Evolutionary conservation across 2,329 filamentous ascomycete species (phyloP).

Genomic region (Achaetomium macrosporum): DNA sequence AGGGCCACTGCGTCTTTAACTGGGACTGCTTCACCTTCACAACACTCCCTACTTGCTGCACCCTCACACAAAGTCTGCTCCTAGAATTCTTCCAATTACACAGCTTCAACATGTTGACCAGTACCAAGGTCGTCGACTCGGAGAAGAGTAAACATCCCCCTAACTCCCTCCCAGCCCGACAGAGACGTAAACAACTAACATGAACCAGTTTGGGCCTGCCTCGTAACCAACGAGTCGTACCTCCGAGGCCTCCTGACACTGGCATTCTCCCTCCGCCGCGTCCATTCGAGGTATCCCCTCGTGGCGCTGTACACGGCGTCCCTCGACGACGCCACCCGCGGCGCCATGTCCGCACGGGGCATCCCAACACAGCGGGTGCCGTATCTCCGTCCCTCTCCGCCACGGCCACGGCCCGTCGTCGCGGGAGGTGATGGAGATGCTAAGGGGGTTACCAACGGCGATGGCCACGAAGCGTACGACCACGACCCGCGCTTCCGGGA

Average conservation of each 20-base stretch:
- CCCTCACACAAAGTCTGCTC: too few species aligned
- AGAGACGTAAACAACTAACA: too few species aligned
- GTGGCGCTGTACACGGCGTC: conserved; percentile 77
- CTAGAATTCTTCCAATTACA: too few species aligned
- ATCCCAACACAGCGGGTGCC: conserved; percentile 66
- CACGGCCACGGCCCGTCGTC: too few species aligned
- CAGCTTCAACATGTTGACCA: too few species aligned
- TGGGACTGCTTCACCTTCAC: too few species aligned
- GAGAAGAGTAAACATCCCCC: too few species aligned
- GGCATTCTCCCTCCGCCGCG: conserved; percentile 64
- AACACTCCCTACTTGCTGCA: too few species aligned
- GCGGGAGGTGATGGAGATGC: too few species aligned
- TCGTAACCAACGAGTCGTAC: conserved; percentile 81
- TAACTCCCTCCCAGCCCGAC: too few species aligned
- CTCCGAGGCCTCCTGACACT: conserved; percentile 78
- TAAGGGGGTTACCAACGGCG: background rate
- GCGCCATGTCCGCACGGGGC: conserved; percentile 60
- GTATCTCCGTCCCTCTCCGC: conserved; percentile 54
- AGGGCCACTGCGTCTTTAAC: too few species aligned
- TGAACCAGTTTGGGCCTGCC: conserved; percentile 63
- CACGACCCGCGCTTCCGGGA: conserved; percentile 82
- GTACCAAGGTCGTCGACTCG: too few species aligned
- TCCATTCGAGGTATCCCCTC: conserved; percentile 65
- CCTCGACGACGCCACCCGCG: conserved; percentile 57
- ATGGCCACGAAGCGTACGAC: conserved; percentile 40